These are phyloP conservation scores for Poa pratensis DNA, from an alignment of 176 grass and related monocot genomes.

Conservation along the genomic window DNA sequence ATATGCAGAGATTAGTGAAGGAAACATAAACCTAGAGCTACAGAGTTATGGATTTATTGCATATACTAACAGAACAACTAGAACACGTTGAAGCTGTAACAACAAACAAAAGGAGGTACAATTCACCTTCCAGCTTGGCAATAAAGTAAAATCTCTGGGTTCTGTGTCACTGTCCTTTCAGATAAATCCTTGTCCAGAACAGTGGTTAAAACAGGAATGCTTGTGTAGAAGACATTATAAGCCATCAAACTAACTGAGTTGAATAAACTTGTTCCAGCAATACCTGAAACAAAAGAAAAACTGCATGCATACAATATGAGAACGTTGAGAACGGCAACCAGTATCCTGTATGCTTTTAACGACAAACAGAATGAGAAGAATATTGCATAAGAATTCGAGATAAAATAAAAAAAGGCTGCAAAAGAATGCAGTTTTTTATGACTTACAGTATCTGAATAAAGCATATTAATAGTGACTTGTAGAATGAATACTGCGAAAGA, in stretches of 20 bases:
- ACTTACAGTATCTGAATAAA: constrained; percentile 99
- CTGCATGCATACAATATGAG: constrained; percentile 54
- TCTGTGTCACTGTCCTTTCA: constrained; percentile 95
- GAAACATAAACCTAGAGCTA: constrained; percentile 18
- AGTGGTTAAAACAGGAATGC: constrained; percentile 89
- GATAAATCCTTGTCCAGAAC: constrained; percentile 92
- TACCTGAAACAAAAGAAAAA: constrained; percentile 97
- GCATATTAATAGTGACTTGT: constrained; percentile 98
- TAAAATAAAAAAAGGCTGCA: constrained; percentile 9
- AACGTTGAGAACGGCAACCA: constrained; percentile 38
- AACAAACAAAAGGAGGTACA: constrained; percentile 6
- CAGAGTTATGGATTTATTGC: constrained; percentile 17
- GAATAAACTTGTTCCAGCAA: constrained; percentile 97
- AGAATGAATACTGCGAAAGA: constrained; percentile 98
- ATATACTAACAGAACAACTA: constrained; percentile 19
- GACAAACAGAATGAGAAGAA: background rate
- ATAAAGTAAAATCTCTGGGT: constrained; percentile 91
- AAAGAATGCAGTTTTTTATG: constrained; percentile 20
- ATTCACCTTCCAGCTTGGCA: constrained; percentile 94
- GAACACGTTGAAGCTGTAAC: background rate
- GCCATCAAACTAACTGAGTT: constrained; percentile 97
- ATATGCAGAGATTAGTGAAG: constrained; percentile 36
- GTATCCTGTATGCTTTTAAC: constrained; percentile 20
- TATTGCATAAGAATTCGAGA: constrained; percentile 14
- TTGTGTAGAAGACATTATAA: constrained; percentile 99